phyloP scores from a whole-genome alignment of 2,329 filamentous ascomycete genomes.

The Penicillium psychrosexuale region DNA sequence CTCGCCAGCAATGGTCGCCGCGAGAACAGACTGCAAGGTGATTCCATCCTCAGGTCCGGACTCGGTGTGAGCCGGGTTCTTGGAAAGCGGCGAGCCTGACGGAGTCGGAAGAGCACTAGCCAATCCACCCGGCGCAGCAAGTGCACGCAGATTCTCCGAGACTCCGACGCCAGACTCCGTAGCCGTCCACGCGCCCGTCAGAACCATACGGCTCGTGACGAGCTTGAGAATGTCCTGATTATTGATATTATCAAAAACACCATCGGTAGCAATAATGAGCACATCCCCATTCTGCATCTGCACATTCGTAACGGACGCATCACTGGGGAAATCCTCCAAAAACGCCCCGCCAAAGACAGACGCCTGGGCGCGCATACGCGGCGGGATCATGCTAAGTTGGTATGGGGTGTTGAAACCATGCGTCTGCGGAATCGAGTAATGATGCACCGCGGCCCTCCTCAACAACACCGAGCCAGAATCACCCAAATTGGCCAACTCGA shows the following conservation, averaged over 20 bases:
- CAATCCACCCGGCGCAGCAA: conserved; percentile 51
- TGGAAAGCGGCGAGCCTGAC: conserved; percentile 6
- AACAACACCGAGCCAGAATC: conserved; percentile 92
- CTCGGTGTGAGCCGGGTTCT: conserved; percentile 10
- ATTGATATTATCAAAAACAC: conserved; percentile 93
- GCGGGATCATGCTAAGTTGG: conserved; percentile 84
- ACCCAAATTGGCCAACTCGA: conserved; percentile 90
- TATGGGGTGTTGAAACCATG: conserved; percentile 98
- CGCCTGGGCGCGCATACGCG: conserved; percentile 73
- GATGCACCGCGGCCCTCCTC: conserved; percentile 78
- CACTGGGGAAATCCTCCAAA: conserved; percentile 76
- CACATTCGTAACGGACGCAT: conserved; percentile 77
- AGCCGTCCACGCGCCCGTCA: conserved; percentile 69
- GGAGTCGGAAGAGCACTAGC: conserved; percentile 26
- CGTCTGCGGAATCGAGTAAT: conserved; percentile 80
- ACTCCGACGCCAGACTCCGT: conserved; percentile 62
- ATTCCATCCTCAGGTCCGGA: conserved; percentile 24
- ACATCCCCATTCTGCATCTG: conserved; percentile 84
- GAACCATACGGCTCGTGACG: conserved; percentile 72
- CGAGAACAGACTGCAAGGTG: conserved; percentile 74
- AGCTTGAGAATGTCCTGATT: conserved; percentile 83
- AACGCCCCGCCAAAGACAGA: conserved; percentile 78
- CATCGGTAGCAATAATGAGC: conserved; percentile 89
- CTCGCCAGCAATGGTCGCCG: conserved; percentile 72
- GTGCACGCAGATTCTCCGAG: conserved; percentile 55